These are phyloP conservation scores for Moesziomyces sp. DNA, from an alignment of 1,284 basidiomycete species.

Conservation along the genomic window DNA sequence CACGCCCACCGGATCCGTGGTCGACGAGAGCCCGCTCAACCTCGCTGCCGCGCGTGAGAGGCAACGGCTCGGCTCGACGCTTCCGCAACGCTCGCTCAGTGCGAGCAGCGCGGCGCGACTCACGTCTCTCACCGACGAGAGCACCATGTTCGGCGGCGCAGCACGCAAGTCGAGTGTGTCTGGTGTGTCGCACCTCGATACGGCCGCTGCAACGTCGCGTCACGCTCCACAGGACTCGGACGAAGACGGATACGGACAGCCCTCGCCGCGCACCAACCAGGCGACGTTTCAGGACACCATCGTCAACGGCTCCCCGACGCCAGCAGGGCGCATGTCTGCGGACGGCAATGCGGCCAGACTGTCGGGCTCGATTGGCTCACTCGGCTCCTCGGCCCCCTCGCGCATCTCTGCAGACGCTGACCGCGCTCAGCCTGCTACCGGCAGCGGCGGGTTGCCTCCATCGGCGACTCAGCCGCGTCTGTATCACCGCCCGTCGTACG, in stretches of 20 bases:
- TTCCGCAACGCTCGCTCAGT: constrained; percentile 42
- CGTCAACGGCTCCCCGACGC: constrained; percentile 9
- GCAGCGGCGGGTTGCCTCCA: neutral
- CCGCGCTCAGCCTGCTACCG: neutral
- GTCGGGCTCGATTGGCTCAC: constrained; percentile 18
- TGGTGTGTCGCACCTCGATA: constrained; percentile 15
- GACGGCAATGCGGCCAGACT: constrained; percentile 4
- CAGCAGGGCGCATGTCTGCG: constrained; percentile 2
- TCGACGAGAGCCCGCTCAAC: constrained; percentile 43
- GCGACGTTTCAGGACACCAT: constrained; percentile 1
- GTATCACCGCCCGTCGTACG: constrained; percentile 49
- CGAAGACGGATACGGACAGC: constrained; percentile 56
- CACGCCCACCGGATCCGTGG: constrained; percentile 31
- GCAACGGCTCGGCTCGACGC: constrained; percentile 25
- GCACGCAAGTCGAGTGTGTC: constrained; percentile 17
- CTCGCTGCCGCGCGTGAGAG: constrained; percentile 45
- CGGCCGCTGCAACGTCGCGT: constrained; percentile 3
- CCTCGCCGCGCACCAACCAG: constrained; percentile 32
- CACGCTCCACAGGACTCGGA: constrained; percentile 31
- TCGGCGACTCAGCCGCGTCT: constrained; percentile 14
- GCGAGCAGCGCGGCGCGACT: constrained; percentile 39
- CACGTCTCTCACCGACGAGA: constrained; percentile 44
- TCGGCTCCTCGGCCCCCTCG: constrained; percentile 21
- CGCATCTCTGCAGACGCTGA: constrained; percentile 19
- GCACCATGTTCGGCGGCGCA: constrained; percentile 45